Conservation (phyloP, 2,329 filamentous ascomycete species). For the Pseudogymnoascus sp. region DNA sequence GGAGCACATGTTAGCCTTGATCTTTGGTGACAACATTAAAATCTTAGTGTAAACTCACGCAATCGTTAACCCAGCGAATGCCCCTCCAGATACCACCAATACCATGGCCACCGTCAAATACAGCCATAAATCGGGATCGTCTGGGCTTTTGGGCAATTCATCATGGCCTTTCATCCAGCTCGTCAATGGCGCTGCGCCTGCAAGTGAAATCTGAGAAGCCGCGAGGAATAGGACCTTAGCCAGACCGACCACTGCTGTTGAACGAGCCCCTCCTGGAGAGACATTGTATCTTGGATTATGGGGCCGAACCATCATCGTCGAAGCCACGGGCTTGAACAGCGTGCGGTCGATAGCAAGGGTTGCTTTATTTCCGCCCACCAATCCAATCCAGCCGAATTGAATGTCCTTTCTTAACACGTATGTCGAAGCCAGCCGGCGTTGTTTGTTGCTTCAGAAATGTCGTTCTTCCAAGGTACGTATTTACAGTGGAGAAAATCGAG, state of each 20-base stretch:
- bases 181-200: conserved; percentile 27
- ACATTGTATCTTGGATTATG: conserved; percentile 4
- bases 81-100: conserved; percentile 60
- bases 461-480: conserved; percentile 3
- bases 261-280: conserved; percentile 28
- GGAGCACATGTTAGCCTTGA: neutral
- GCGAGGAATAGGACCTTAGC: conserved; percentile 43
- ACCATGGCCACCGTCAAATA: conserved; percentile 67
- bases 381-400: neutral
- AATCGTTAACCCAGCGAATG: conserved; percentile 87
- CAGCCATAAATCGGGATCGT: conserved; percentile 65
- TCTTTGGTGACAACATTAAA: neutral
- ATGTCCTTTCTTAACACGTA: neutral
- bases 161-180: conserved; percentile 35
- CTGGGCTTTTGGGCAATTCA: conserved; percentile 39
- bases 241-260: conserved; percentile 43
- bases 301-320: neutral
- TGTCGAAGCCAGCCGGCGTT: neutral
- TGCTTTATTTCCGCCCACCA: neutral
- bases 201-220: conserved; percentile 33
- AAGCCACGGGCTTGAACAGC: neutral
- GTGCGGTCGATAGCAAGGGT: neutral
- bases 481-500: conserved; percentile 1
- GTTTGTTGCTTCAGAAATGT: neutral
- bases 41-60: conserved; percentile 43